phyloP scores from a whole-genome alignment of 2,329 filamentous ascomycete genomes.

The Phialophora macrospora region DNA sequence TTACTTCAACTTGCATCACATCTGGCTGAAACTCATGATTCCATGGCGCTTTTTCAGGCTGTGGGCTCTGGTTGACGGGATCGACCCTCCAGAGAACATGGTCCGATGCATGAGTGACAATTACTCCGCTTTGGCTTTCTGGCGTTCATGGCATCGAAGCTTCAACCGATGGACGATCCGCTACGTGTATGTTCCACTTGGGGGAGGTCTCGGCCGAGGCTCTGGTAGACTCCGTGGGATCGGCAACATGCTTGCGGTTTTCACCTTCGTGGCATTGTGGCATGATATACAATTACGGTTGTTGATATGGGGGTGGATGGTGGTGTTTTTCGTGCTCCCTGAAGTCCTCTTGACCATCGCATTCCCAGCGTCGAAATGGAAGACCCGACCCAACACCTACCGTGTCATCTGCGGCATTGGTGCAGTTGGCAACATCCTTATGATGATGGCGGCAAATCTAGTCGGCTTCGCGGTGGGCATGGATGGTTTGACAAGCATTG shows the following conservation, averaged over 20 bases:
- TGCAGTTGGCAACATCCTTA: conserved; percentile 79
- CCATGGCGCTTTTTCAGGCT: conserved; percentile 98
- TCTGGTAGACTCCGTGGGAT: conserved; percentile 62
- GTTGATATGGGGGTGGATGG: conserved; percentile 95
- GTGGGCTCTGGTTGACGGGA: conserved; percentile 88
- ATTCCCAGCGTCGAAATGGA: conserved; percentile 77
- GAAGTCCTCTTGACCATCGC: conserved; percentile 74
- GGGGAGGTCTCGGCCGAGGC: conserved; percentile 53
- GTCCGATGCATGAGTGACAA: conserved; percentile 95
- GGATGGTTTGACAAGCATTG: conserved; percentile 79
- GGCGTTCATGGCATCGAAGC: conserved; percentile 93
- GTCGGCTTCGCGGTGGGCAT: conserved; percentile 93
- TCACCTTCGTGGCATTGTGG: conserved; percentile 97
- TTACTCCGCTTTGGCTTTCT: conserved; percentile 87
- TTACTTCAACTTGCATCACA: conserved; percentile 94
- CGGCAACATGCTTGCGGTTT: conserved; percentile 79
- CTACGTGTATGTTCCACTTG: conserved; percentile 91
- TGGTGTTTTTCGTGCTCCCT: conserved; percentile 90
- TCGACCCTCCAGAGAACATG: conserved; percentile 98
- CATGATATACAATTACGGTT: conserved; percentile 92
- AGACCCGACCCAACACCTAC: conserved; percentile 70
- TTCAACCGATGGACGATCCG: conserved; percentile 95
- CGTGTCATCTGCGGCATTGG: conserved; percentile 80
- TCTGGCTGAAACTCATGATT: conserved; percentile 95
- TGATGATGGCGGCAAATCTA: conserved; percentile 95